Conservation (phyloP, 2,329 filamentous ascomycete genomes). For the Colletotrichum sp. region DNA sequence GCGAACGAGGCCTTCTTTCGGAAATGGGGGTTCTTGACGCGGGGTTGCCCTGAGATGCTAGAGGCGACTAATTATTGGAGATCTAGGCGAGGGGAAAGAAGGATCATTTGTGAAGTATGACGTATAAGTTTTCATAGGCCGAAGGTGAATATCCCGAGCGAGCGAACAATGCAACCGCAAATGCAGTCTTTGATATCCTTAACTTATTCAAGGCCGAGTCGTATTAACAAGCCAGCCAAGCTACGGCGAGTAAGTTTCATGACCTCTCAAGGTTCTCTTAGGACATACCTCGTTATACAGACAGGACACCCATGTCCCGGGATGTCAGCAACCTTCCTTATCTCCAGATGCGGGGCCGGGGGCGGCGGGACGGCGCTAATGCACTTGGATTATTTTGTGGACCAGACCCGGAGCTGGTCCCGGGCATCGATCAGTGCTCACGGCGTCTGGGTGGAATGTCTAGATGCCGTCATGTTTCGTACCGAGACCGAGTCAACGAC, state of each 20-base stretch:
- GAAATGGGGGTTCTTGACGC: constrained; percentile 47
- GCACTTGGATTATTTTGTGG: constrained; percentile 1
- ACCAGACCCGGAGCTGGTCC: not conserved
- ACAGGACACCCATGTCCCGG: not conserved
- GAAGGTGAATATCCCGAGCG: not conserved
- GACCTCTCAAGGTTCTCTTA: not conserved
- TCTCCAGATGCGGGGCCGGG: not conserved
- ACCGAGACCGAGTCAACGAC: not conserved
- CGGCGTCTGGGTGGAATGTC: not conserved
- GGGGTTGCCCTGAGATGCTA: constrained; percentile 39
- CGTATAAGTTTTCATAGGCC: fast-evolving
- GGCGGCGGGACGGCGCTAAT: not conserved
- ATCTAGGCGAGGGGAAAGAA: not conserved
- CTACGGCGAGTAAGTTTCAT: not conserved
- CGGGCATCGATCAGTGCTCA: not conserved
- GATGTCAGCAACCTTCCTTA: not conserved
- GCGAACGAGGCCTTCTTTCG: constrained; percentile 44
- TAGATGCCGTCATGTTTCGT: not conserved
- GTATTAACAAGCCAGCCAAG: not conserved
- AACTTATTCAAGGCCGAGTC: not conserved
- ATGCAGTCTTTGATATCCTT: not conserved
- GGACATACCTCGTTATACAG: fast-evolving
- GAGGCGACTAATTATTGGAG: constrained; percentile 34
- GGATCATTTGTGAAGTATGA: not conserved
- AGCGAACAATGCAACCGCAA: fast-evolving